Base-by-base conservation (phyloP, 2,329 filamentous ascomycete species). In the Emergomyces pasteurianus region DNA sequence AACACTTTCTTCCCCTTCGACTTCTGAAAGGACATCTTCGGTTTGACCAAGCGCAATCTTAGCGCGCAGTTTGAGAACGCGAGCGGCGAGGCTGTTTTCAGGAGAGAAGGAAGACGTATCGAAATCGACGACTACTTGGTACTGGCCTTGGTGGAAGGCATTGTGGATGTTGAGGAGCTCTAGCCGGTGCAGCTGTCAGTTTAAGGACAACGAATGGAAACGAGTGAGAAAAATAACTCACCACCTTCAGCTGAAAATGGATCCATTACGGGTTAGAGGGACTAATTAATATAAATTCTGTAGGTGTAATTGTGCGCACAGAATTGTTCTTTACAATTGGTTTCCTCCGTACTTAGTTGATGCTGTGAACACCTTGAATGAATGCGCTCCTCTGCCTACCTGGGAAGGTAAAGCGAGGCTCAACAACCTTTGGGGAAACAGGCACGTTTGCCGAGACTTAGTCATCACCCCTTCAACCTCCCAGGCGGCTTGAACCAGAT, bases 81-180 rank as follows among this genome's bases (percentile, higher is more conserved):
- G 86, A 47, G 89, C 88, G 49, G 90, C 84, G 16, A 91, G 80
- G 54, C 81, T 80, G 77, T 96, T 96, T 69, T 88, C 85, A 65
- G 86, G 67, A 52, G 89, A 94, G 71, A 97, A 87, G 62, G 86
- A 80, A 6, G 87, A 85, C 50, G 86, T 87, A 75, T 95, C 88
- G 77, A 91, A 95, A 78, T 94, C 87, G 75, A 95, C 76, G 65
- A 95, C 92, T 71, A 87, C 81, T 71, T 89, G 83, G 81, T 90
- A 96, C 80, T 95, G 92, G 72, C 89, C 91, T 74, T 84, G 82
- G 75, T 85, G 80, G 77, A 85, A 86, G 72, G 83, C 82, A 69
- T 81, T 85, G 77, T 85, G 82, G 71, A 86, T 83, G 78, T 84
- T 86, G 71, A 86, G 80, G 69, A 86, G 83, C 75, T 86, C 84